Evolutionary conservation across 2,329 filamentous ascomycete genomes (phyloP).

Genomic region (Rachicladosporium sp.): DNA sequence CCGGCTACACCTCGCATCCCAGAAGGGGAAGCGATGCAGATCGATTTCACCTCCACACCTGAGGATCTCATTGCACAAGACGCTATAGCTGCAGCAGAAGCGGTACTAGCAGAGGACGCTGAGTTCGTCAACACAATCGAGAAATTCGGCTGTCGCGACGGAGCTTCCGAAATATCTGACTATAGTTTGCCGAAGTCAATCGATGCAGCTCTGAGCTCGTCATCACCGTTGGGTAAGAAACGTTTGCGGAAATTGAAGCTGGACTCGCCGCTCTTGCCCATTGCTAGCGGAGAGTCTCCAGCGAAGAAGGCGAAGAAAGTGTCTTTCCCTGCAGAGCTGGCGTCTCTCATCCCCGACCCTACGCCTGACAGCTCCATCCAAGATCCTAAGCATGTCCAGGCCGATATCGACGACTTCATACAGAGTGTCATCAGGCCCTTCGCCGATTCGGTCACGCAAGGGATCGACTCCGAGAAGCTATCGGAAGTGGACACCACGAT

Average conservation of each 20-base stretch:
- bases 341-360: constrained; percentile 23
- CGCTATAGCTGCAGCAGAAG: constrained; percentile 15
- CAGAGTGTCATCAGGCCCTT: constrained; percentile 25
- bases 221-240: constrained; percentile 22
- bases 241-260: constrained; percentile 28
- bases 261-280: constrained; percentile 35
- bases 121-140: constrained; percentile 7
- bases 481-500: constrained; percentile 35
- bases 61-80: constrained; percentile 18
- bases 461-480: constrained; percentile 22
- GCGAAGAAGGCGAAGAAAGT: constrained; percentile 30
- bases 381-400: constrained; percentile 11
- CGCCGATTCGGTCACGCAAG: constrained; percentile 24
- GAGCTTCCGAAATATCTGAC: not conserved
- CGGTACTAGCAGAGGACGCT: constrained; percentile 21
- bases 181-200: not conserved
- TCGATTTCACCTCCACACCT: constrained; percentile 21
- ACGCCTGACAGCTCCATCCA: constrained; percentile 15
- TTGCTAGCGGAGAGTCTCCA: constrained; percentile 22
- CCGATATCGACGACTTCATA: constrained; percentile 24
- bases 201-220: constrained; percentile 5
- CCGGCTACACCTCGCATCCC: constrained; percentile 21
- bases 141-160: not conserved
- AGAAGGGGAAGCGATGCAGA: constrained; percentile 8
- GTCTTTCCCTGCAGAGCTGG: constrained; percentile 26